Conservation (phyloP, 345 rosid species). For the Sonneratia alba region DNA sequence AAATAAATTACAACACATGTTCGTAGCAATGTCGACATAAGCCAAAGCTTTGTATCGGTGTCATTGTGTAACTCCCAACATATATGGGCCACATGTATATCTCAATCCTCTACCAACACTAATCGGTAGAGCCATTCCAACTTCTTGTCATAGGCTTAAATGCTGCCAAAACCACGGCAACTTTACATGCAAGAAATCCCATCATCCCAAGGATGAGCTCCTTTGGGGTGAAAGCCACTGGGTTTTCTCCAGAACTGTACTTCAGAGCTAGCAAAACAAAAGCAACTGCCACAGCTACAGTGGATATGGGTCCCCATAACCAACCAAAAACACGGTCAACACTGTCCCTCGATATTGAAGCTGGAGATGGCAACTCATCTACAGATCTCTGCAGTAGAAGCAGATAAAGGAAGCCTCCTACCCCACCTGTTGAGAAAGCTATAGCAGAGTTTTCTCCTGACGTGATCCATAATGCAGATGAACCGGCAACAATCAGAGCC, state of each 20-base stretch:
- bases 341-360: conserved; percentile 23
- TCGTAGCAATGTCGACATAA: background rate
- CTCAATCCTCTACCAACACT: background rate
- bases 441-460: conserved; percentile 37
- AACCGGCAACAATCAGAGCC: conserved; percentile 38
- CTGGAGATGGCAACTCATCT: conserved; percentile 46
- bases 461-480: conserved; percentile 30
- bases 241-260: conserved; percentile 28
- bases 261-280: conserved; percentile 29
- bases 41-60: background rate
- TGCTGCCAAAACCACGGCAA: conserved; percentile 71
- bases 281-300: conserved; percentile 40
- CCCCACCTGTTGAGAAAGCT: conserved; percentile 71
- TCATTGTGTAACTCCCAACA: background rate
- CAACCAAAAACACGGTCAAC: conserved; percentile 11
- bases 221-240: conserved; percentile 33
- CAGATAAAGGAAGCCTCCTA: conserved; percentile 57
- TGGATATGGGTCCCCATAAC: conserved; percentile 36
- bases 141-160: conserved; percentile 42
- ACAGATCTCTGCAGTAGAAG: conserved; percentile 64
- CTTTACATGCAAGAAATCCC: conserved; percentile 82
- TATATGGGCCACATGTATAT: background rate
- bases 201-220: conserved; percentile 68
- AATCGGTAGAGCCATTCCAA: conserved; percentile 24
- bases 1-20: background rate